phyloP scores from a whole-genome alignment of 345 rosid genomes.

The Syzygium grande region DNA sequence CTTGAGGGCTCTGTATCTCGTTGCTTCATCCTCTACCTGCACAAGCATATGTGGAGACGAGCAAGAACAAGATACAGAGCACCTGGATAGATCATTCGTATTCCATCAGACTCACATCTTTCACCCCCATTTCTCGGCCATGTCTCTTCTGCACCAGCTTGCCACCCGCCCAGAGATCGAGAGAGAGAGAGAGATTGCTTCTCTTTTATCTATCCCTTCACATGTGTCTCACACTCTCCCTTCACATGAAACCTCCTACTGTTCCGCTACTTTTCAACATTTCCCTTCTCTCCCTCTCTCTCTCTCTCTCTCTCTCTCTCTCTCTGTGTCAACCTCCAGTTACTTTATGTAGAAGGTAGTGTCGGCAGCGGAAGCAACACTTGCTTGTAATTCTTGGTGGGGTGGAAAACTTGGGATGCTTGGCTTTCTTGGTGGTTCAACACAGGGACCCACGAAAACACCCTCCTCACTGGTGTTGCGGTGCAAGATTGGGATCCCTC shows the following conservation, averaged over 20 bases:
- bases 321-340: neutral
- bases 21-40: neutral
- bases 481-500: neutral
- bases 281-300: neutral
- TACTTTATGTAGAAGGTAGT: constrained; percentile 9
- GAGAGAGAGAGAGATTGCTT: neutral
- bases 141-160: neutral
- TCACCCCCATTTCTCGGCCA: neutral
- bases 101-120: neutral
- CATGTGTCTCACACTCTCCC: neutral
- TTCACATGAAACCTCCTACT: neutral
- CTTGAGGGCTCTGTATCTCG: neutral
- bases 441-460: neutral
- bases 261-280: neutral
- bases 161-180: neutral
- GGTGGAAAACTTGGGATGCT: neutral
- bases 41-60: neutral
- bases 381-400: neutral
- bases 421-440: neutral
- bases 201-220: neutral
- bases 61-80: neutral
- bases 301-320: neutral
- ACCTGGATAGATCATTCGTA: neutral
- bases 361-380: constrained; percentile 20
- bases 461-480: neutral